Evolutionary conservation across 2,329 filamentous ascomycete species (phyloP).

Genomic region (Verticillium longisporum): DNA sequence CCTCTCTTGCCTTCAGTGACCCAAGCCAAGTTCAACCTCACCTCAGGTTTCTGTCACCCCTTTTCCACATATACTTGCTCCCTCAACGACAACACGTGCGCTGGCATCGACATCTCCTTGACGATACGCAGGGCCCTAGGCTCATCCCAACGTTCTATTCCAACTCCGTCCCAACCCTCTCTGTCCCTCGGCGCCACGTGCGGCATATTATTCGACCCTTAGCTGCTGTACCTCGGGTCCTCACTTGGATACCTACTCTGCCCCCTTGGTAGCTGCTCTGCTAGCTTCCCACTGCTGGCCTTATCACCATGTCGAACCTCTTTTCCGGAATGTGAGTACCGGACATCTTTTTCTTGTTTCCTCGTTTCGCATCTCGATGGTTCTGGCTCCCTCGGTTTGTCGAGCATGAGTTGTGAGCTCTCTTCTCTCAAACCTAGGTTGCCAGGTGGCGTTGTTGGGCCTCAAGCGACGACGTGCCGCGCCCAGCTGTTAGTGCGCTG

Average conservation of each 20-base stretch:
- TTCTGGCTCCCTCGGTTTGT: neutral
- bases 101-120: neutral
- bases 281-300: neutral
- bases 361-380: too few species aligned
- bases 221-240: neutral
- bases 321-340: constrained; percentile 56
- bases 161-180: neutral
- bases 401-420: neutral
- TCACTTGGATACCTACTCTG: neutral
- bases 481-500: neutral
- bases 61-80: neutral
- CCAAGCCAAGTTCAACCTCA: neutral
- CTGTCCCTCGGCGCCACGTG: neutral
- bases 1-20: neutral
- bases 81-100: neutral
- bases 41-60: neutral
- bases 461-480: neutral
- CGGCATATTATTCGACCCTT: neutral
- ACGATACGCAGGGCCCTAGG: neutral
- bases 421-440: constrained; percentile 5
- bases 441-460: neutral
- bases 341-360: constrained; percentile 2
- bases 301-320: constrained; percentile 48
- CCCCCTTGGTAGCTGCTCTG: neutral
- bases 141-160: neutral